Base-by-base conservation (phyloP, 805 yeast species). In the Hanseniaspora taiwanica region DNA sequence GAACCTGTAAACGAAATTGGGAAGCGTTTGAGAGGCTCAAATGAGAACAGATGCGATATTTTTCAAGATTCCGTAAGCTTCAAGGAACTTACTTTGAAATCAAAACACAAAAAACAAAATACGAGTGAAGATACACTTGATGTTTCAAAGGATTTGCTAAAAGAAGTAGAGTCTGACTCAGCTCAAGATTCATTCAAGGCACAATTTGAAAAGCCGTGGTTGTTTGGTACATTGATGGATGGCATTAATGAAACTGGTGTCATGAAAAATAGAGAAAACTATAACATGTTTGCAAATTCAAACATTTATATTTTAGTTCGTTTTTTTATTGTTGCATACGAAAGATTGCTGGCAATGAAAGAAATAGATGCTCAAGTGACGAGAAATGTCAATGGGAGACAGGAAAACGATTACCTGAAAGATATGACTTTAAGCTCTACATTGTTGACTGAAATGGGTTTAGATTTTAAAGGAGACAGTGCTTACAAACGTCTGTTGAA, bases 261-360 rank as follows among this genome's bases (percentile, higher is more conserved):
- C 19, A 58, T 60, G 25, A 37, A 45, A 12, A 46, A 62, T 41
- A 71, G 87, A 51, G 65, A 64, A 23, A 72, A 68, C 37, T 85
- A 64, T 65, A 87, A 86, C 56, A 59, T 87, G 51, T 91, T 89
- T 66, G 84, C 83, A 45, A 87, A 89, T 59, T 79, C 95, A 4
- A 78, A 87, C 42, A 73, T 87, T 29, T 91, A 91, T 54, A 82
- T 86, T 25, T 86, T 91, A 51, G 74, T 86, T 72, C 82, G 98
- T 49, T 81, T 81, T 49, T 65, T 87, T 56, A 76, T 83, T 46
- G 81, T 84, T 2, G 60, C 91, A 18, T 89, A 84, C 56, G 81
- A 76, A 52, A 74, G 99, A 50, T 65, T 91, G 43, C 62, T 64
- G 19, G 95, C 86, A 52, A 75, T 87, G 40, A 89, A 89, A 62